A percentile compares a stretch with the other conserved stretches of the same genome.
Conservation (phyloP, 257 asterid genomes). For the Fraxinus pennsylvanica region DNA sequence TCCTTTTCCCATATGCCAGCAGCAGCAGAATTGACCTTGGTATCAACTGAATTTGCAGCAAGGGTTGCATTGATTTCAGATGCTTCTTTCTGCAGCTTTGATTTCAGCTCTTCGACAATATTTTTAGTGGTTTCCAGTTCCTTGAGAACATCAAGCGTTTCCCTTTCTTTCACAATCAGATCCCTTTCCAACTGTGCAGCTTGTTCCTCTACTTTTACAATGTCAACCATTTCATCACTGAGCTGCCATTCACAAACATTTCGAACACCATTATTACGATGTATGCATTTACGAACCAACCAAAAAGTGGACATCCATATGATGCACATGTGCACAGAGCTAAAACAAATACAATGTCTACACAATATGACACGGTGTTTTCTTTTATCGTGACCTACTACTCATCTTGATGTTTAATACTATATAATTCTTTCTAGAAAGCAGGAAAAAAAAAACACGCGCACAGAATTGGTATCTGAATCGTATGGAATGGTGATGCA, state of each 20-base stretch:
- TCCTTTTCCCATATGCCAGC: constrained; percentile 10
- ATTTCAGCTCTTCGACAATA: constrained; percentile 58
- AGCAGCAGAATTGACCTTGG: background rate
- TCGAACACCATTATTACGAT: background rate
- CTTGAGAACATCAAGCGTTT: constrained; percentile 68
- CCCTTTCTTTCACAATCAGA: constrained; percentile 70
- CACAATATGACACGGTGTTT: too few species aligned
- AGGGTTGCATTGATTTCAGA: constrained; percentile 41
- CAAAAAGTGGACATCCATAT: background rate
- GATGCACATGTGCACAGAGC: background rate
- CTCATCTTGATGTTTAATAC: too few species aligned
- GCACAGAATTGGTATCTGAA: background rate
- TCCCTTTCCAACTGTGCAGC: constrained; percentile 66
- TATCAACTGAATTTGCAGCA: constrained; percentile 11
- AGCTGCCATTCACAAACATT: constrained; percentile 36
- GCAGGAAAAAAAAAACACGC: background rate
- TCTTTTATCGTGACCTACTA: too few species aligned
- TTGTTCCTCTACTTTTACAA: constrained; percentile 63
- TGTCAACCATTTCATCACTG: constrained; percentile 40
- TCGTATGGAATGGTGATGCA: background rate
- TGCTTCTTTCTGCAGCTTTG: constrained; percentile 64
- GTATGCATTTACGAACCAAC: background rate
- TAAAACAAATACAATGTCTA: too few species aligned
- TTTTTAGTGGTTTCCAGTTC: constrained; percentile 68
- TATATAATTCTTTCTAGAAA: too few species aligned